Percentiles rank a stretch among this genome's conserved stretches.
Conservation (phyloP, 2,329 filamentous ascomycete species). For the Aspergillus oerlinghausenensis region DNA sequence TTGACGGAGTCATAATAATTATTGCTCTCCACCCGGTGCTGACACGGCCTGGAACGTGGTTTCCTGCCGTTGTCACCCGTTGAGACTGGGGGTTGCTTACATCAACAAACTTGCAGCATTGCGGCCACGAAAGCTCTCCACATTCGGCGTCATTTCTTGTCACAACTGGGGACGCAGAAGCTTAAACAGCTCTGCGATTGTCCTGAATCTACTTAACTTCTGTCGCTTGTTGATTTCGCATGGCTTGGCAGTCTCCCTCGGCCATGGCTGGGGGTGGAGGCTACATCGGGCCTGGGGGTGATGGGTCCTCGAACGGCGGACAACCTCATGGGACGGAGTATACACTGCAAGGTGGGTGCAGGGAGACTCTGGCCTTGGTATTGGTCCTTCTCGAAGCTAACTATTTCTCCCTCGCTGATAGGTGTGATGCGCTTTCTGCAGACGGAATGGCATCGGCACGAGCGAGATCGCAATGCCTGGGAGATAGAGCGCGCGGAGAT, state of each 20-base stretch:
- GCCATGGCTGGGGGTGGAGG: conserved; percentile 56
- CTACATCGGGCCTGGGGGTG: conserved; percentile 43
- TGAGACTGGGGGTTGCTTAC: conserved; percentile 14
- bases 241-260: conserved; percentile 68
- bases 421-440: conserved; percentile 99
- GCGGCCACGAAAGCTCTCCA: conserved; percentile 11
- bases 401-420: conserved; percentile 31
- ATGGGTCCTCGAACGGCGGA: conserved; percentile 39
- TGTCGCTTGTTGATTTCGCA: conserved; percentile 31
- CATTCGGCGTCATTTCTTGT: neutral
- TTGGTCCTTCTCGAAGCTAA: conserved; percentile 15
- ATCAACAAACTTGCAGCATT: conserved; percentile 16
- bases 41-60: conserved; percentile 20
- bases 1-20: conserved; percentile 5
- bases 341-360: conserved; percentile 61
- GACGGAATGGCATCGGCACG: conserved; percentile 98
- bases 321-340: conserved; percentile 64
- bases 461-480: conserved; percentile 96
- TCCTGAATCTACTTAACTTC: neutral
- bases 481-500: conserved; percentile 99
- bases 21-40: conserved; percentile 11
- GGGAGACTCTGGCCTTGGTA: neutral
- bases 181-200: neutral
- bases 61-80: conserved; percentile 20
- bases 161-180: neutral